Conservation (phyloP, 2,329 filamentous ascomycete species). For the Cladosporium sp. region DNA sequence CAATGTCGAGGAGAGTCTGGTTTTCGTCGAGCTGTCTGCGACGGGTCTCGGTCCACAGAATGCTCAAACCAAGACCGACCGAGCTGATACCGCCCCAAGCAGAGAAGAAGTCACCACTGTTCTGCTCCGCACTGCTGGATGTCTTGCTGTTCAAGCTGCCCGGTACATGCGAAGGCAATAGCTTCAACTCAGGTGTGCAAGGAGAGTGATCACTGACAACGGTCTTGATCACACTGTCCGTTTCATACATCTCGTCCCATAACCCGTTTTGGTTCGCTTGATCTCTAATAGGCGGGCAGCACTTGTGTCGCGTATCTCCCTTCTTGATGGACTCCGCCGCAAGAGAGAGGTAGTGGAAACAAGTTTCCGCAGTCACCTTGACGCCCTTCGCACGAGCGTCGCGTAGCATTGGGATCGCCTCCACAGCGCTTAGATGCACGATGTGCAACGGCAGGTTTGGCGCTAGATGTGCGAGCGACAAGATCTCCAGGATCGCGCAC, state of each 20-base stretch:
- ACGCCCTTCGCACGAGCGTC: constrained; percentile 71
- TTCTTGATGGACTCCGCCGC: constrained; percentile 78
- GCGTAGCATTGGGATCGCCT: constrained; percentile 79
- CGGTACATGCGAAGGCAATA: constrained; percentile 72
- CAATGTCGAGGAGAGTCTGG: constrained; percentile 71
- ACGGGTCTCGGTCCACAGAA: constrained; percentile 77
- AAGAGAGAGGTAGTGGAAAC: constrained; percentile 89
- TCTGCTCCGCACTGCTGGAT: constrained; percentile 40
- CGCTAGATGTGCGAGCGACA: constrained; percentile 76
- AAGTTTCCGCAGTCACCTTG: constrained; percentile 90
- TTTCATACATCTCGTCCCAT: constrained; percentile 69
- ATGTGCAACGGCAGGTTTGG: constrained; percentile 86
- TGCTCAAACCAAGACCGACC: constrained; percentile 87
- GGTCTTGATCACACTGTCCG: constrained; percentile 81
- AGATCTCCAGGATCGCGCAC: constrained; percentile 82
- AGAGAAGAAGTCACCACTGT: constrained; percentile 82
- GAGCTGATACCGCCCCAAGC: constrained; percentile 97
- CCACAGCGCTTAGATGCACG: constrained; percentile 85
- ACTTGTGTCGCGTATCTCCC: constrained; percentile 91
- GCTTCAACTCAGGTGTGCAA: constrained; percentile 91
- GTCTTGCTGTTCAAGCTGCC: constrained; percentile 36
- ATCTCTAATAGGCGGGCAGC: constrained; percentile 86
- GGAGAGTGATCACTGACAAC: constrained; percentile 95
- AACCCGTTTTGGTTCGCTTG: constrained; percentile 79
- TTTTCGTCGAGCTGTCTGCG: constrained; percentile 56